Evolutionary conservation across 2,329 filamentous ascomycete genomes (phyloP).

Genomic region (Xylariaceae sp.): DNA sequence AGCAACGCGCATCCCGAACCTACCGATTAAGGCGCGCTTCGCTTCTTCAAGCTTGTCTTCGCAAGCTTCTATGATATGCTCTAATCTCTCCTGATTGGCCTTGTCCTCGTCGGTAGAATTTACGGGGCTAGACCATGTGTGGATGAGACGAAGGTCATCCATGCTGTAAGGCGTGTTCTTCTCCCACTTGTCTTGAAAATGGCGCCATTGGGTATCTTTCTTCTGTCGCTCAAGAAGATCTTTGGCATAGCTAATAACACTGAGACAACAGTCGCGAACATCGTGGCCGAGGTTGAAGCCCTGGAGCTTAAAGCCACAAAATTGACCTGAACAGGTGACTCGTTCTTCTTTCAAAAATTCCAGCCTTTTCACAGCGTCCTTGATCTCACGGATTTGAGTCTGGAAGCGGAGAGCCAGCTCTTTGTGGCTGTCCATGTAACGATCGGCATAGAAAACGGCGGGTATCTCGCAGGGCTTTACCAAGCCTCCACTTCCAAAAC

Average conservation of each 20-base stretch:
- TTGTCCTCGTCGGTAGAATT: conserved; percentile 33
- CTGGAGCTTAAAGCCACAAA: conserved; percentile 20
- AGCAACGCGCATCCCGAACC: conserved; percentile 11
- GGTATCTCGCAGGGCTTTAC: conserved; percentile 46
- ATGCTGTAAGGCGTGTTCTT: conserved; percentile 22
- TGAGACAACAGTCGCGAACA: conserved; percentile 24
- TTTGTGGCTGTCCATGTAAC: conserved; percentile 43
- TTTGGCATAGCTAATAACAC: conserved; percentile 22
- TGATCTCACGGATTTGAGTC: conserved; percentile 26
- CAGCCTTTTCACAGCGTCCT: conserved; percentile 23
- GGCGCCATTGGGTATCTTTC: conserved; percentile 28
- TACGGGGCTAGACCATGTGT: conserved; percentile 37
- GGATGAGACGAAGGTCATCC: conserved; percentile 32
- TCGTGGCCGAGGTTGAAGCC: conserved; percentile 23
- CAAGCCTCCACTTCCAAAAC: conserved; percentile 39
- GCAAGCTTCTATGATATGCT: conserved; percentile 33
- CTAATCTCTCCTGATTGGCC: conserved; percentile 27
- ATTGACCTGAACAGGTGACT: conserved; percentile 22
- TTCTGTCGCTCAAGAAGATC: conserved; percentile 23
- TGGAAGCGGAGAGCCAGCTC: conserved; percentile 44
- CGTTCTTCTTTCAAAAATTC: conserved; percentile 17
- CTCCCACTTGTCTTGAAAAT: conserved; percentile 20
- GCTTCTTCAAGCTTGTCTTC: conserved; percentile 33
- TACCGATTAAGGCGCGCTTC: conserved; percentile 34
- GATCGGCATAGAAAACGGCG: conserved; percentile 47